Percentiles rank a stretch among this genome's conserved stretches.
Evolutionary conservation across 805 yeast species (phyloP).

Genomic region (Myxozyma melibiosi): DNA sequence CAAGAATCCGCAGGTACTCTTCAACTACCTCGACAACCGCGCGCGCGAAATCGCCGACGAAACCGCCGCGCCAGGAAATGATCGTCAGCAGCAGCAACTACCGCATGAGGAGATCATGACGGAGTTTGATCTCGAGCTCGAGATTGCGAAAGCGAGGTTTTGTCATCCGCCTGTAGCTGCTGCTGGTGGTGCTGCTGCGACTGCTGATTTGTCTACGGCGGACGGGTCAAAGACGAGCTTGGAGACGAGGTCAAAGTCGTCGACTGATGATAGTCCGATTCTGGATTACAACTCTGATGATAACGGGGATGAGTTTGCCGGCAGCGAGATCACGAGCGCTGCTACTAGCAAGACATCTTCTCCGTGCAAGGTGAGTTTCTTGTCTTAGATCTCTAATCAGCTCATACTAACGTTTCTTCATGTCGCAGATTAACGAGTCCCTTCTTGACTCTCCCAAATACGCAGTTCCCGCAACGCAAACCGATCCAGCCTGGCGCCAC

Average conservation of each 20-base stretch:
- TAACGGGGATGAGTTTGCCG: neutral
- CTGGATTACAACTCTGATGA: neutral
- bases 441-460: too few species aligned
- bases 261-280: neutral
- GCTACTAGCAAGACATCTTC: neutral
- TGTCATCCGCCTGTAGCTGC: conserved; percentile 8
- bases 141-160: conserved; percentile 12
- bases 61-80: neutral
- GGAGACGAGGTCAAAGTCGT: neutral
- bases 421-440: too few species aligned
- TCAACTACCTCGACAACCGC: neutral
- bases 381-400: too few species aligned
- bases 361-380: neutral
- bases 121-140: conserved; percentile 18
- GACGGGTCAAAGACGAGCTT: too few species aligned
- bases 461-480: too few species aligned
- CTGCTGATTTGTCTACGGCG: too few species aligned
- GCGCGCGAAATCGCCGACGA: neutral
- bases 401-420: too few species aligned
- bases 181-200: too few species aligned
- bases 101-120: neutral
- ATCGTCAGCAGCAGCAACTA: too few species aligned
- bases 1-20: neutral
- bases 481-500: neutral
- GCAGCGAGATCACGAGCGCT: neutral